These are phyloP conservation scores for Cadophora luteo-olivacea DNA, from an alignment of 2,329 filamentous ascomycete genomes.

Conservation along the genomic window DNA sequence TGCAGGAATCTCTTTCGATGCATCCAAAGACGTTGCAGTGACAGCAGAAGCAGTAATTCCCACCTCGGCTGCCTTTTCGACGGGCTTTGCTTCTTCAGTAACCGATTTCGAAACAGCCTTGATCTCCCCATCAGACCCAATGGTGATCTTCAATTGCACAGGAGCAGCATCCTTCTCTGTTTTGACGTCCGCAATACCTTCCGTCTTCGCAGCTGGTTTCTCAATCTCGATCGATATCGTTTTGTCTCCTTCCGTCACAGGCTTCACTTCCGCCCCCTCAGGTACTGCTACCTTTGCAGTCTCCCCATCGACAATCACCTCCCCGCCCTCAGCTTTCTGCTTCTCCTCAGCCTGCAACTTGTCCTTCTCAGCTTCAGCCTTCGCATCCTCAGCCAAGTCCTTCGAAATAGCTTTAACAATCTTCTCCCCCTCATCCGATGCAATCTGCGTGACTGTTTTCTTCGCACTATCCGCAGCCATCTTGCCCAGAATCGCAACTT, in stretches of 20 bases:
- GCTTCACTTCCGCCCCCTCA: not conserved
- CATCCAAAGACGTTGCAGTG: too few relatives aligned
- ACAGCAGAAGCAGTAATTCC: not conserved
- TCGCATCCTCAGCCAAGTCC: conserved; percentile 30
- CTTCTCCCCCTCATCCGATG: conserved; percentile 30
- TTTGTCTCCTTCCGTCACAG: not conserved
- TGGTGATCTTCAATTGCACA: conserved; percentile 29
- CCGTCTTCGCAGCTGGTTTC: not conserved
- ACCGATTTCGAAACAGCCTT: conserved; percentile 28
- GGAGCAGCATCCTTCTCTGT: conserved; percentile 13
- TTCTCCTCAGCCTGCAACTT: conserved; percentile 18
- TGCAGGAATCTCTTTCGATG: not conserved
- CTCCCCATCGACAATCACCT: not conserved
- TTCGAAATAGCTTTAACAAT: conserved; percentile 36
- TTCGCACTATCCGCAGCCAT: conserved; percentile 37
- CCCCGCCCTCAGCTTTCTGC: conserved; percentile 6
- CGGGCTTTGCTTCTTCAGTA: not conserved
- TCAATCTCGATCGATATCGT: conserved; percentile 6
- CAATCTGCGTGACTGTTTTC: conserved; percentile 33
- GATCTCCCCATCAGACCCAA: conserved; percentile 30
- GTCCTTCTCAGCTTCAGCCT: conserved; percentile 16
- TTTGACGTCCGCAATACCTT: not conserved
- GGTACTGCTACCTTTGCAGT: not conserved
- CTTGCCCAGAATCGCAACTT: conserved; percentile 37
- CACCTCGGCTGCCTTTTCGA: not conserved